Base-by-base conservation (phyloP, 1,284 basidiomycete species). In the Neonothopanus nambi region DNA sequence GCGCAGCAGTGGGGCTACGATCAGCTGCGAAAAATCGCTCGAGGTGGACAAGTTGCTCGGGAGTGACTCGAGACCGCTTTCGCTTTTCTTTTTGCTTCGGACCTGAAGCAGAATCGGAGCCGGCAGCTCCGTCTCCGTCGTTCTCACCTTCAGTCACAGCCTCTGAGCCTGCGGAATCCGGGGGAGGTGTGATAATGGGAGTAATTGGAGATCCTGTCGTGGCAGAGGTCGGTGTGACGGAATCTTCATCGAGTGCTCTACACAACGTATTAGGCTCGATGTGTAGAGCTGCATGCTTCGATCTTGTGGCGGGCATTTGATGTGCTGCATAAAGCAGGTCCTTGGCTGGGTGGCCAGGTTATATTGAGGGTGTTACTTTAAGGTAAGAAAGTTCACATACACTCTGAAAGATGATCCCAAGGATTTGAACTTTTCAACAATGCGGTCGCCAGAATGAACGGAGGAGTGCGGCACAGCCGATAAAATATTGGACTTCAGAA, bases 61-160 rank as follows among this genome's bases (percentile, higher is more conserved):
- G 84, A 1, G 84, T 90, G 39, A 91, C 87, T 15, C 89, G 81
- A 12, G 82, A 86, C 33, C 89, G 80, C 65, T 90, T 91, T 52
- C 85, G 80, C 68, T 88, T 89, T 65, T 87, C 85, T 61, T 72
- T 78, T 20, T 64, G 64, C 24, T 65, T 63, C 26, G 64, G 61
- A 23, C 67, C 63, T 23, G 61, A 63, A 51, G 44, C 50, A 21
- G 40, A 38, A 26, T 48, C 45, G 20, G 45, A 48, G 6, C 36
- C 40, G 2, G 20, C 20, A n/a, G 37, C 20, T 13, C 18, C 37
- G 11, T 52, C 37, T 41, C 49, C 54, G 28, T 50, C 54, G 42
- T 46, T 52, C 9, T 50, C 43, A 7, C 20, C 52, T n/a, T 50
- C 48, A 33, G 30, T 8, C 17, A 33, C 35, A 5, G 39, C 24